Base-by-base conservation (phyloP, 495 filamentous ascomycete genomes). In the Trichoderma asperelloides region DNA sequence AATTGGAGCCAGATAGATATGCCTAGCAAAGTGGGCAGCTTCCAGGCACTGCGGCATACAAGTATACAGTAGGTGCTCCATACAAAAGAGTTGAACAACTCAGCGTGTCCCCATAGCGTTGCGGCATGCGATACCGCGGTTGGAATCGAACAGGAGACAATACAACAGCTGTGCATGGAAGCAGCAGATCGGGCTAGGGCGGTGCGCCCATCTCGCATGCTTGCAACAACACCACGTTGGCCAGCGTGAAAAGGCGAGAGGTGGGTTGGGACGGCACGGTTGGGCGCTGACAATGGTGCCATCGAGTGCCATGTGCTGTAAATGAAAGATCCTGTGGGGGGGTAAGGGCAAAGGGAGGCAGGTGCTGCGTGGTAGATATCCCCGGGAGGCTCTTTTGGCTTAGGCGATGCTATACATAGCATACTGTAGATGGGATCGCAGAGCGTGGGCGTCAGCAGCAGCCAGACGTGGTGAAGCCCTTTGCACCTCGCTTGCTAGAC, bases 261-360 rank as follows among this genome's bases (percentile, higher is more conserved):
- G 49, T 55, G 49, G 55, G 55, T 60, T 60, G 55, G 55, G 55
- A 60, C 55, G 55, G 55, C 55, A 60, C 55, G 55, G 55, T 60
- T 60, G 55, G 55, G 55, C 55, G 55, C 55, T 60, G 55, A 60
- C 55, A 60, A 12, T 30, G 25, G 55, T 60, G 55, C 23, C 55
- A 60, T 30, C 23, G 16, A 60, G 30, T 60, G 55, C 55, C 55
- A 60, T 60, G 55, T 60, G 55, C 55, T 60, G 55, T 8, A 60
- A 60, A 60, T 60, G 23, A 30, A 60, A 21, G 21, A n/a, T 37
- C 5, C 33, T 37, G 33, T 37, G 33, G 33, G 33, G 33, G 33
- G 33, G 5, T 8, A 4, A 37, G 33, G 33, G 33, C 33, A 37
- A 8, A 37, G 33, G 33, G 33, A 37, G 9, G 9, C 33, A 37